phyloP scores from a whole-genome alignment of 2,329 filamentous ascomycete genomes.

The Xylariomycetidae sp. region DNA sequence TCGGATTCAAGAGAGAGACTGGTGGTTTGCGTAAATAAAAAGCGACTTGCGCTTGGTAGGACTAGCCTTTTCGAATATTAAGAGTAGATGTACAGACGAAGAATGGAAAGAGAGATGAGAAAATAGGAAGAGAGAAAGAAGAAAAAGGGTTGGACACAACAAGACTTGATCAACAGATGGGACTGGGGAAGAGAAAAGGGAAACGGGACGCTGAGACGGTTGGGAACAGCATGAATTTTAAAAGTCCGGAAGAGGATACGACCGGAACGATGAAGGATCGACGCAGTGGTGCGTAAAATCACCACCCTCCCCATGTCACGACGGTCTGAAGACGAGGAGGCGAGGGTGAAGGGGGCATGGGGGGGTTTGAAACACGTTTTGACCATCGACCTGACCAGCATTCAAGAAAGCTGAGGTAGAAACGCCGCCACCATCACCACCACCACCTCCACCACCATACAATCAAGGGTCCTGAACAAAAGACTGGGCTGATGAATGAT shows the following conservation, averaged over 20 bases:
- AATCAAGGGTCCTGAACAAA: too few relatives aligned
- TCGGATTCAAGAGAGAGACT: conserved; percentile 22
- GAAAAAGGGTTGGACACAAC: conserved; percentile 19
- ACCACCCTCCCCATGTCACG: conserved; percentile 22
- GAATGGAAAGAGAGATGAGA: conserved; percentile 7
- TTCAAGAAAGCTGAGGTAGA: conserved; percentile 11
- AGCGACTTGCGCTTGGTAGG: conserved; percentile 48
- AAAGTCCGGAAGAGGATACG: conserved; percentile 21
- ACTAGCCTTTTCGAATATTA: conserved; percentile 41
- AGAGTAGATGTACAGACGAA: conserved; percentile 15
- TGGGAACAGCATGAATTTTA: conserved; percentile 39
- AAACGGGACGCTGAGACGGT: conserved; percentile 17
- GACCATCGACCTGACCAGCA: conserved; percentile 16
- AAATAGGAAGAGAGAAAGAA: conserved; percentile 18
- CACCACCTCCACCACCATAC: too few relatives aligned
- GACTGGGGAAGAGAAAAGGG: conserved; percentile 24
- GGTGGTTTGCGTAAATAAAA: conserved; percentile 15
- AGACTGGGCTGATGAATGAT: too few relatives aligned
- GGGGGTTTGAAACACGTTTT: conserved; percentile 29
- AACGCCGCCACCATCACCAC: conserved; percentile 9
- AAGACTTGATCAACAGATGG: conserved; percentile 16
- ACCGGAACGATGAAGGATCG: conserved; percentile 32
- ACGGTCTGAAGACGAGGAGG: conserved; percentile 18
- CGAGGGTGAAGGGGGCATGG: conserved; percentile 17
- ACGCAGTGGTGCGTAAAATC: too few relatives aligned